Base-by-base conservation (phyloP, 1,284 basidiomycete species). In the Cutaneotrichosporon cutaneum region DNA sequence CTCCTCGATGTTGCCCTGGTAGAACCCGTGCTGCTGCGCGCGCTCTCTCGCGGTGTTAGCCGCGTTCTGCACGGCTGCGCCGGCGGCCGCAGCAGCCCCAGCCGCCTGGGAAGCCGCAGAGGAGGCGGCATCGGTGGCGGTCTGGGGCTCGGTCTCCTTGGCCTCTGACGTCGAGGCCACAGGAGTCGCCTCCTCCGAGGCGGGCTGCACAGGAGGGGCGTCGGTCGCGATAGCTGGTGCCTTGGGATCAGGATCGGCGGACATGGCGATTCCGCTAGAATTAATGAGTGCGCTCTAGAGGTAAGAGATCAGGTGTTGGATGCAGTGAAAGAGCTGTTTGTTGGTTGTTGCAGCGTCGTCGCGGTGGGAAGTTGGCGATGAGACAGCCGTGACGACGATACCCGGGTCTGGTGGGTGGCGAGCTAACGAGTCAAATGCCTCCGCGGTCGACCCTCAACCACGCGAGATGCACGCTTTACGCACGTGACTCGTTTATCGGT, bases 1-100 rank as follows among this genome's bases (percentile, higher is more conserved):
- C 69, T 92, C 88, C 72, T 94, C 88, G 54, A 94, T 81, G 60
- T 83, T 71, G n/a, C 61, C 66, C 10, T 64, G 47, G 35, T 73
- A 71, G 14, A 77, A 53, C 10, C 71, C 86, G 44, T 57, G 72
- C 66, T 60, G 81, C 66, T 30, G 56, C 56, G 51, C 57, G 32
- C 59, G 54, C 26, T 10, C 35, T 4, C 22, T 26, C 26, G 57
- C 48, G 2, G 33, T 47, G 32, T 44, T 24, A 24, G 48, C 42
- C 1, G 57, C 47, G 27, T 27, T 42, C 57, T 51, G 48, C 22
- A 54, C 39, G 35, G 55, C 44, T 18, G 42, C 16, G 18, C 55
- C 52, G 2, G 55, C 42, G 16, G 32, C 55, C 1, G 44, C n/a
- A 21, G 55, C 55, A 13, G 45, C 33, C n/a, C 44, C 45, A 2